phyloP scores from a whole-genome alignment of 768 basidiomycete species.

The Agrocybe chaxingu region DNA sequence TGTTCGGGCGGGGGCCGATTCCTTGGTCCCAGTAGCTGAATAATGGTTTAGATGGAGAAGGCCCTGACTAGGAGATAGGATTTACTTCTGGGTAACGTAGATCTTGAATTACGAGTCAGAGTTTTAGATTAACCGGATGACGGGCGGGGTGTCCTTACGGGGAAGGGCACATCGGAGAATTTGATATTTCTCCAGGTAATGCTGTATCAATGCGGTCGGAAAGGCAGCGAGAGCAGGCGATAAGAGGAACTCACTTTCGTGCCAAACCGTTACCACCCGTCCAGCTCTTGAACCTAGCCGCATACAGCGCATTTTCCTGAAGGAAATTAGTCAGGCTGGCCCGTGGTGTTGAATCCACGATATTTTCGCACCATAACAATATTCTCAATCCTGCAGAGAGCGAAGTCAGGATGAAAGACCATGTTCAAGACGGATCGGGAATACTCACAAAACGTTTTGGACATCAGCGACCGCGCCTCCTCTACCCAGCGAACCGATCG shows the following conservation, averaged over 20 bases:
- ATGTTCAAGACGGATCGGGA: neutral
- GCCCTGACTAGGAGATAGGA: neutral
- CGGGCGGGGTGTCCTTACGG: conserved; percentile 30
- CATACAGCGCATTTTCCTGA: conserved; percentile 51
- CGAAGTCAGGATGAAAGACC: neutral
- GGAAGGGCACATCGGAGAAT: conserved; percentile 51
- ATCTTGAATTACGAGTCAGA: conserved; percentile 34
- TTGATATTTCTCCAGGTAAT: conserved; percentile 58
- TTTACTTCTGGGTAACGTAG: conserved; percentile 59
- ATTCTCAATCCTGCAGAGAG: conserved; percentile 36
- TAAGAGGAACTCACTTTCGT: conserved; percentile 39
- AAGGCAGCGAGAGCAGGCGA: neutral
- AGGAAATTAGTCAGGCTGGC: neutral
- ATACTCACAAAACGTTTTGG: conserved; percentile 50
- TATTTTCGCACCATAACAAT: conserved; percentile 34
- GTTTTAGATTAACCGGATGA: neutral
- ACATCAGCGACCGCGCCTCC: conserved; percentile 49
- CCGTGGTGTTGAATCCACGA: neutral
- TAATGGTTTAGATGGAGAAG: neutral
- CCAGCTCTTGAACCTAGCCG: conserved; percentile 69
- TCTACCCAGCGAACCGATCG: conserved; percentile 50
- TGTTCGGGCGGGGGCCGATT: conserved; percentile 41
- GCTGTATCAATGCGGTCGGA: conserved; percentile 23
- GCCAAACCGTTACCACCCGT: conserved; percentile 59
- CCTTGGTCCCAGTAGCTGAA: conserved; percentile 62